These are phyloP conservation scores for Elongisporangium senticosum DNA, from an alignment of 352 stramenopile species.

Conservation along the genomic window DNA sequence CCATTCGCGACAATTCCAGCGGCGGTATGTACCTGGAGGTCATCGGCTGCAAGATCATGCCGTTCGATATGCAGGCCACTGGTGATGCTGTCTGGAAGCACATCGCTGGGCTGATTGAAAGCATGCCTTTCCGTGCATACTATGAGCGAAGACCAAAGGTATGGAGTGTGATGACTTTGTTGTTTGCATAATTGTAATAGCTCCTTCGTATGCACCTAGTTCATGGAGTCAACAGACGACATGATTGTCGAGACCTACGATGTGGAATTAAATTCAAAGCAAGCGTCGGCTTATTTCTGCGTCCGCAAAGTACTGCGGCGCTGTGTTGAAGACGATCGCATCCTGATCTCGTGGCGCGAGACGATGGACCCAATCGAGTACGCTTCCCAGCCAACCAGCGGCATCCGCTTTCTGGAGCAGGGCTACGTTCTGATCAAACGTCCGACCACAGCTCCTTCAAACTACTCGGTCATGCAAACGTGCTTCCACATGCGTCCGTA, in stretches of 20 bases:
- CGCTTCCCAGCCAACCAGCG: constrained; percentile 26
- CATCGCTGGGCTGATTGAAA: constrained; percentile 25
- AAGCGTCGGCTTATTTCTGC: constrained; percentile 38
- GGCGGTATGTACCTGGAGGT: constrained; percentile 32
- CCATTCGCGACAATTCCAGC: constrained; percentile 22
- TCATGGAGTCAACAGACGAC: constrained; percentile 35
- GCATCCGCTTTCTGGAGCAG: constrained; percentile 44
- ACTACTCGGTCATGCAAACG: constrained; percentile 42
- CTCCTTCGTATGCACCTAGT: constrained; percentile 13
- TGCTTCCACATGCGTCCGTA: constrained; percentile 51
- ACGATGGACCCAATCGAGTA: constrained; percentile 54
- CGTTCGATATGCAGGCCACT: constrained; percentile 23
- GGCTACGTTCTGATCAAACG: constrained; percentile 49
- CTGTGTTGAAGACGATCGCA: constrained; percentile 37
- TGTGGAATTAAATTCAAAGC: constrained; percentile 45
- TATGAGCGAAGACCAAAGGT: constrained; percentile 28
- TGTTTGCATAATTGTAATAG: neutral
- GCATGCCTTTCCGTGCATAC: constrained; percentile 27
- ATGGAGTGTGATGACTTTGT: neutral
- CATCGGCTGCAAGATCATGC: constrained; percentile 32
- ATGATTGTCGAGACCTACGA: constrained; percentile 55
- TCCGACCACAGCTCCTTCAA: constrained; percentile 20
- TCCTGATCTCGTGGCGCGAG: constrained; percentile 50
- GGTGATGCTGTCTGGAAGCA: constrained; percentile 26
- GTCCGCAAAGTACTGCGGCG: constrained; percentile 49